Evolutionary conservation across 108 stramenopile species (phyloP).

Genomic region (Schizochytrium sp.): DNA sequence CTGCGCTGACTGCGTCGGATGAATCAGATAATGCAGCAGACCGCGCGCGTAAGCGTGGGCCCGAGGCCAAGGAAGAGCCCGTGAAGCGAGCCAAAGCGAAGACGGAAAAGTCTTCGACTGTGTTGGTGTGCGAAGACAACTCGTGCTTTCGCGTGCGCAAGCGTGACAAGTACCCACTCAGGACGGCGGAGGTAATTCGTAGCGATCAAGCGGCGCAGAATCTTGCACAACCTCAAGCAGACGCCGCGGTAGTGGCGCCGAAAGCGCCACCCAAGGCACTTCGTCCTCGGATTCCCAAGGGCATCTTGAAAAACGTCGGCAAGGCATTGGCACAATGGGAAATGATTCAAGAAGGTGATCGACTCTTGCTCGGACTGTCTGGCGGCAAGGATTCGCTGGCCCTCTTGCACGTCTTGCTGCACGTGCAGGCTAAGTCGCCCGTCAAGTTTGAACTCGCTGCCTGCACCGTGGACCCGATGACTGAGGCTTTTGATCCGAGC

Average conservation of each 20-base stretch:
- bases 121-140: background rate
- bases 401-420: constrained; percentile 81
- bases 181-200: background rate
- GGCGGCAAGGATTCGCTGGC: constrained; percentile 96
- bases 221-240: background rate
- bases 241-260: background rate
- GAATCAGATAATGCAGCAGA: background rate
- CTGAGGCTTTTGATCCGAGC: constrained; percentile 88
- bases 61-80: background rate
- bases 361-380: constrained; percentile 80
- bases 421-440: constrained; percentile 70
- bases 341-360: constrained; percentile 84
- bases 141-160: background rate
- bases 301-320: constrained; percentile 13
- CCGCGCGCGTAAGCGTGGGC: background rate
- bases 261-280: background rate
- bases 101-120: background rate
- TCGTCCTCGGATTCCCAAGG: constrained; percentile 22
- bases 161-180: background rate
- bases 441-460: constrained; percentile 77
- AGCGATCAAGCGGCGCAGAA: background rate
- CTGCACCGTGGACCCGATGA: constrained; percentile 93
- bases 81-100: background rate
- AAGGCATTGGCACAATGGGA: constrained; percentile 75
- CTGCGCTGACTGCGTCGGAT: background rate